phyloP scores from a whole-genome alignment of 192 early-diverging fungal genomes.

The Funneliformis geosporum region DNA sequence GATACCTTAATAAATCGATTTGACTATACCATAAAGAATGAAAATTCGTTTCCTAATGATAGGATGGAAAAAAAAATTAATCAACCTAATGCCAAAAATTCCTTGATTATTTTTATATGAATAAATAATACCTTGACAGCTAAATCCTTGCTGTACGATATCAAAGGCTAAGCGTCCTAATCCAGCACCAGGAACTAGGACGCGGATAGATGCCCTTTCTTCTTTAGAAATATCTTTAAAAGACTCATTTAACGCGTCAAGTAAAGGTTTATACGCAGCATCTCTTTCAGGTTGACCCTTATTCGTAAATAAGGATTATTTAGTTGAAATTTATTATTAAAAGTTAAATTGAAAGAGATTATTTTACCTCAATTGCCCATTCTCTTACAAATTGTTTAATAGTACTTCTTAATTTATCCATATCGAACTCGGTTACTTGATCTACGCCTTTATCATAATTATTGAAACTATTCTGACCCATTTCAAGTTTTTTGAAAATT shows the following conservation, averaged over 20 bases:
- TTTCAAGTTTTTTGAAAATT: constrained; percentile 36
- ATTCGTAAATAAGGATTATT: background rate
- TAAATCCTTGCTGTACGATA: constrained; percentile 77
- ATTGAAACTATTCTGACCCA: constrained; percentile 36
- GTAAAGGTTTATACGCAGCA: constrained; percentile 78
- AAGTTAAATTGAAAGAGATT: background rate
- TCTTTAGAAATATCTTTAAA: constrained; percentile 53
- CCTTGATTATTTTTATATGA: constrained; percentile 2
- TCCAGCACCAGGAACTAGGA: constrained; percentile 95
- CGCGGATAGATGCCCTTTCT: constrained; percentile 61
- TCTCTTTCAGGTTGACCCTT: constrained; percentile 76
- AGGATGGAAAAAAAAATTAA: background rate
- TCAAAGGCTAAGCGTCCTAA: constrained; percentile 93
- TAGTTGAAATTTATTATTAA: background rate
- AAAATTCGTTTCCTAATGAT: constrained; percentile 89
- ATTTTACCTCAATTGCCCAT: constrained; percentile 79
- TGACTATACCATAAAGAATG: constrained; percentile 83
- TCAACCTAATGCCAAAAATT: background rate
- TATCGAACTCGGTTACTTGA: constrained; percentile 62
- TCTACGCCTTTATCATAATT: constrained; percentile 27
- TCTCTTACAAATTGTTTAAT: constrained; percentile 95
- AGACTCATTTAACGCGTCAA: constrained; percentile 65
- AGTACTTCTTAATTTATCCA: constrained; percentile 89
- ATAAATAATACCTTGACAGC: constrained; percentile 61
- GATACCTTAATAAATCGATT: constrained; percentile 1